Conservation (phyloP, 306 rosid genomes). For the Vigna radiata region DNA sequence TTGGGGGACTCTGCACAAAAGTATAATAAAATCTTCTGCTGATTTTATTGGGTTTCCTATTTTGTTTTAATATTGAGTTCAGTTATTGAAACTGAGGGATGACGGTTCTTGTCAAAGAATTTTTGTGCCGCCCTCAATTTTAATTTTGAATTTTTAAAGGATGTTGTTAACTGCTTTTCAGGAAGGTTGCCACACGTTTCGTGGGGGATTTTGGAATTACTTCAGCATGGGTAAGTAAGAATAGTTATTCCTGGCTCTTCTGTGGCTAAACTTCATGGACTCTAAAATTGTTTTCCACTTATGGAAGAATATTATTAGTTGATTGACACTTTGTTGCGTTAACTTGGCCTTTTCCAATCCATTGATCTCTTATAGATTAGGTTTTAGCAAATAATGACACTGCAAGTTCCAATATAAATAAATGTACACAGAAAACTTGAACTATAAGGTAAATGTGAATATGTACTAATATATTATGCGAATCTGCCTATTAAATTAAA, state of each 20-base stretch:
- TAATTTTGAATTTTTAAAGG: conserved; percentile 16
- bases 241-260: conserved; percentile 36
- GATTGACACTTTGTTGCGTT: not conserved
- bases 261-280: conserved; percentile 37
- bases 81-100: conserved; percentile 16
- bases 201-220: conserved; percentile 99
- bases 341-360: conserved; percentile 20
- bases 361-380: conserved; percentile 27
- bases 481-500: conserved; percentile 3
- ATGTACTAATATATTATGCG: conserved; percentile 6
- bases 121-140: not conserved
- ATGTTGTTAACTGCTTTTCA: conserved; percentile 52
- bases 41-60: conserved; percentile 8
- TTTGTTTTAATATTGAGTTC: conserved; percentile 27
- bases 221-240: conserved; percentile 97
- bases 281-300: conserved; percentile 21
- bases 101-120: not conserved
- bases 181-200: conserved; percentile 92
- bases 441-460: not conserved
- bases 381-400: conserved; percentile 10
- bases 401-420: conserved; percentile 13
- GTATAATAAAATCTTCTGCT: conserved; percentile 28
- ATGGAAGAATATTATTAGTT: conserved; percentile 8
- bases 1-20: conserved; percentile 2
- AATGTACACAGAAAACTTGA: not conserved